These are phyloP conservation scores for Diplogelasinospora grovesii DNA, from an alignment of 495 filamentous ascomycete species.

Conservation along the genomic window DNA sequence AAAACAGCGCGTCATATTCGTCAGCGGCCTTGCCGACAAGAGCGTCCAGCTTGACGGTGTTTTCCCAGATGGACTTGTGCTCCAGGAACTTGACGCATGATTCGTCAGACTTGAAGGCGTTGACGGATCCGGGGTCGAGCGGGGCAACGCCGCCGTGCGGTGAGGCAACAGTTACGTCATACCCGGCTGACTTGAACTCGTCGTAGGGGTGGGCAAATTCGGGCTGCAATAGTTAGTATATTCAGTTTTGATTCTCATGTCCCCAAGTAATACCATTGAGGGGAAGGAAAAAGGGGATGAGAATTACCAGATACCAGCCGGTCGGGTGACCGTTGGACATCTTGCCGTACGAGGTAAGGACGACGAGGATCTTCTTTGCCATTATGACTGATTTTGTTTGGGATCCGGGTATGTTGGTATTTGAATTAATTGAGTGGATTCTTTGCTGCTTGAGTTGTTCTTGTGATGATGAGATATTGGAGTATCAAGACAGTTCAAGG, in stretches of 20 bases:
- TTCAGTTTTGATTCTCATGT: slow-evolving; percentile 1
- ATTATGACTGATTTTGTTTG: slow-evolving; percentile 18
- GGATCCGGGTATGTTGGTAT: too few relatives aligned
- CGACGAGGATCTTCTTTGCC: slow-evolving; percentile 58
- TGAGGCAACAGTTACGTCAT: slow-evolving; percentile 55
- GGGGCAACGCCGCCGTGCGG: slow-evolving; percentile 62
- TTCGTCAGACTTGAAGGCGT: slow-evolving; percentile 51
- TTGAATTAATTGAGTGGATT: too few relatives aligned
- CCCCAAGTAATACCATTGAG: not conserved
- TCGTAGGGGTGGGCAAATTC: slow-evolving; percentile 67
- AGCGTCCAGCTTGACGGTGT: slow-evolving; percentile 47
- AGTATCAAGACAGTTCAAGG: too few relatives aligned
- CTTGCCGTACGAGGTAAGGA: slow-evolving; percentile 56
- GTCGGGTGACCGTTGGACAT: slow-evolving; percentile 49
- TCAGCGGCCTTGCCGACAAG: slow-evolving; percentile 45
- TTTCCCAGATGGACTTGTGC: slow-evolving; percentile 51
- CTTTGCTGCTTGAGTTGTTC: too few relatives aligned
- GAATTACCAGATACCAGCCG: slow-evolving; percentile 58
- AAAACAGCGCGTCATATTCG: slow-evolving; percentile 66
- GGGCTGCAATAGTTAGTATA: slow-evolving; percentile 34
- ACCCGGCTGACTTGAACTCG: slow-evolving; percentile 44
- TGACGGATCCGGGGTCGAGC: slow-evolving; percentile 58
- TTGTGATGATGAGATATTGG: too few relatives aligned
- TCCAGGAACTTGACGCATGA: slow-evolving; percentile 46
- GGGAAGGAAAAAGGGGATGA: not conserved